Percentiles rank a stretch among this genome's conserved stretches.
Evolutionary conservation across 768 basidiomycete species (phyloP).

Genomic region (Russula ochroleuca): DNA sequence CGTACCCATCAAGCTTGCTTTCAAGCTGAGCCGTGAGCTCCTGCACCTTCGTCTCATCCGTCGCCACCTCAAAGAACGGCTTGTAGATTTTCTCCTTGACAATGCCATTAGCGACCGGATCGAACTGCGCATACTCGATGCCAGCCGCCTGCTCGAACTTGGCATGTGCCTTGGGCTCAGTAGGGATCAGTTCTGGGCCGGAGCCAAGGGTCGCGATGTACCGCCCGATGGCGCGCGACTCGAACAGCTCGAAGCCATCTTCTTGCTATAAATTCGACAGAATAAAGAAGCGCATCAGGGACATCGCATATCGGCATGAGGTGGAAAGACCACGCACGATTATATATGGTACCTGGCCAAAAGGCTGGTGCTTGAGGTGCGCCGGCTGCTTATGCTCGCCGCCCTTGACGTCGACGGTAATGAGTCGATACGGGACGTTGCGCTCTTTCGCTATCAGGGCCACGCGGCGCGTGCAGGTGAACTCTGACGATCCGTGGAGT

Average conservation of each 20-base stretch:
- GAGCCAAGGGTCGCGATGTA: slow-evolving; percentile 31
- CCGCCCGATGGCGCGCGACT: slow-evolving; percentile 31
- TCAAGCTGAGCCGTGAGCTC: neutral
- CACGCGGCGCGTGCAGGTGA: slow-evolving; percentile 18
- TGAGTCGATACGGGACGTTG: slow-evolving; percentile 1
- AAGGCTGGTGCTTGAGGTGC: slow-evolving; percentile 16
- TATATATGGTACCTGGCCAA: slow-evolving; percentile 21
- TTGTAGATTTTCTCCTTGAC: slow-evolving; percentile 4
- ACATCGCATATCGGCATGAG: no score
- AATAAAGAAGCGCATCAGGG: no score
- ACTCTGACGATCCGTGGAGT: neutral
- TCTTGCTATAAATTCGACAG: slow-evolving; percentile 30
- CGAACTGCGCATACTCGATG: slow-evolving; percentile 28
- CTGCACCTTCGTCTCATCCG: slow-evolving; percentile 2
- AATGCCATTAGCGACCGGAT: neutral
- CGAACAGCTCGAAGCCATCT: slow-evolving; percentile 32
- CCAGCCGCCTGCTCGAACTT: slow-evolving; percentile 33
- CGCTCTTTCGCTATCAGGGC: slow-evolving; percentile 15
- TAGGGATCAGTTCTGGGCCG: slow-evolving; percentile 26
- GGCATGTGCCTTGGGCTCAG: slow-evolving; percentile 28
- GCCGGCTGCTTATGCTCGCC: slow-evolving; percentile 10
- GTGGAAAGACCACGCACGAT: neutral
- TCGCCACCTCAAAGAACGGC: neutral
- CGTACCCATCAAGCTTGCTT: slow-evolving; percentile 12
- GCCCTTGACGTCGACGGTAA: neutral